A percentile compares a stretch with the other conserved stretches of the same genome.
Conservation (phyloP, 768 basidiomycete species). For the Termitomyces sp. region DNA sequence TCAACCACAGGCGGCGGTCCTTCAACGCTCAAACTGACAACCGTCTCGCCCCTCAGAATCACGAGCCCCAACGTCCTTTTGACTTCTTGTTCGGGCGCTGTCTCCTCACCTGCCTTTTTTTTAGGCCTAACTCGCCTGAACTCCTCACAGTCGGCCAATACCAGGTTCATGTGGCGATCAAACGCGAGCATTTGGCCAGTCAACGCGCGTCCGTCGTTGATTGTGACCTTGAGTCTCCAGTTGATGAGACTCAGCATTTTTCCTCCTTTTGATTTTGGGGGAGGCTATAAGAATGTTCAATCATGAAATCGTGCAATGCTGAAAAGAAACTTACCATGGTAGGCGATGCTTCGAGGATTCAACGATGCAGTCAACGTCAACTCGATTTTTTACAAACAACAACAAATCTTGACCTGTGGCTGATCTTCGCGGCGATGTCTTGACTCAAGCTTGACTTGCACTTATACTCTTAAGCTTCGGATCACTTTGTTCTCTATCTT, state of each 20-base stretch:
- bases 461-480: background rate
- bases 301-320: conserved; percentile 2
- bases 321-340: conserved; percentile 49
- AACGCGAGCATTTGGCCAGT: conserved; percentile 99
- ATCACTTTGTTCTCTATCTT: background rate
- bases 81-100: conserved; percentile 84
- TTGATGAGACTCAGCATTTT: conserved; percentile 98
- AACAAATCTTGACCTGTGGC: conserved; percentile 21
- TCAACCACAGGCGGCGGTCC: conserved; percentile 91
- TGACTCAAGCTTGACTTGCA: too few species aligned
- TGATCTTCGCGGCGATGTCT: too few species aligned
- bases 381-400: conserved; percentile 25
- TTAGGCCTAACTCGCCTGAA: conserved; percentile 91
- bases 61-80: conserved; percentile 96
- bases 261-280: conserved; percentile 96
- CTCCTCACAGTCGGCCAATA: conserved; percentile 97
- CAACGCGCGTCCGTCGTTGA: conserved; percentile 94
- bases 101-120: conserved; percentile 84
- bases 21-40: conserved; percentile 93
- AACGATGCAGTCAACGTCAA: conserved; percentile 16
- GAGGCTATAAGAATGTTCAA: conserved; percentile 56
- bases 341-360: conserved; percentile 30
- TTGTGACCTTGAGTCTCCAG: conserved; percentile 95
- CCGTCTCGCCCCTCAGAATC: conserved; percentile 93
- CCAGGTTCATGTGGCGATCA: conserved; percentile 99